Evolutionary conservation across 2,329 filamentous ascomycete species (phyloP).

Genomic region (Diplodia corticola): DNA sequence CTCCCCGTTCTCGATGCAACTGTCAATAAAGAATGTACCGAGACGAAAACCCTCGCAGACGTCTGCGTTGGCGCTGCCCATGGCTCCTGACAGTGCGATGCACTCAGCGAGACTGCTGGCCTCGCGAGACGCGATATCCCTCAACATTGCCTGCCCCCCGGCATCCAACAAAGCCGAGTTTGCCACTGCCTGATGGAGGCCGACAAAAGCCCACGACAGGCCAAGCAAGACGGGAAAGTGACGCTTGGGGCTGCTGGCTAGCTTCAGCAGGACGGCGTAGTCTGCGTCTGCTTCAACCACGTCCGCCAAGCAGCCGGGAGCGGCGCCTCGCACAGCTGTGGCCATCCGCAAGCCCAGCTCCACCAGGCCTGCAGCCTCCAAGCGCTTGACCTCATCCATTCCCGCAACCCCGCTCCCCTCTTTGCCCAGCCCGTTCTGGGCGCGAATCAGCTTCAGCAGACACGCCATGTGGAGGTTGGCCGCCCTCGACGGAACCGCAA

Average conservation of each 20-base stretch:
- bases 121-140: neutral
- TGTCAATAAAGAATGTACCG: neutral
- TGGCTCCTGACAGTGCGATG: neutral
- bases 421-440: slow-evolving; percentile 43
- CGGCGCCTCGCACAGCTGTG: slow-evolving; percentile 23
- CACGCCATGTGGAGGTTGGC: slow-evolving; percentile 36
- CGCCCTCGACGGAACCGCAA: slow-evolving; percentile 40
- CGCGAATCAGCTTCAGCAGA: slow-evolving; percentile 42
- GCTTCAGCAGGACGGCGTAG: neutral
- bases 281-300: slow-evolving; percentile 1
- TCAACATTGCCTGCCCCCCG: neutral
- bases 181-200: neutral
- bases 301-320: slow-evolving; percentile 31
- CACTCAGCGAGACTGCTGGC: neutral
- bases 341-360: slow-evolving; percentile 38
- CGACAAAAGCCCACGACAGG: neutral
- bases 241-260: neutral
- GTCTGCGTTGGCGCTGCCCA: neutral
- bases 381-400: slow-evolving; percentile 42
- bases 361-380: slow-evolving; percentile 34
- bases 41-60: neutral
- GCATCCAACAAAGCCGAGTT: neutral
- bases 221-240: neutral
- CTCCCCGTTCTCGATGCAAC: neutral
- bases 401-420: slow-evolving; percentile 40